These are phyloP conservation scores for Aureobasidium sp. DNA, from an alignment of 2,329 filamentous ascomycete genomes.

Conservation along the genomic window DNA sequence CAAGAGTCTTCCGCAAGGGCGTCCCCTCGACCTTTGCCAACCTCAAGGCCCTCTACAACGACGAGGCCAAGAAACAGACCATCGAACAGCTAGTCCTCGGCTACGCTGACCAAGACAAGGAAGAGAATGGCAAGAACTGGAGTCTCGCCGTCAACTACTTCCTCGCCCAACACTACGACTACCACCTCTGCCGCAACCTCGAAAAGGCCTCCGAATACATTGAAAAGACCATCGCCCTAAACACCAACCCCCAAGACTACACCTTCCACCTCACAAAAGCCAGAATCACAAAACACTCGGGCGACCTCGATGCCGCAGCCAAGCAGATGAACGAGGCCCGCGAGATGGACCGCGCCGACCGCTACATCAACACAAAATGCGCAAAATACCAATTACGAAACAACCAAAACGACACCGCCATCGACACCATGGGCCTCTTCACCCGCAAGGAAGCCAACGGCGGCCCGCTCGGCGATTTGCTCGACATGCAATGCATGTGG, in stretches of 20 bases:
- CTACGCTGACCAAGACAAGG: constrained; percentile 55
- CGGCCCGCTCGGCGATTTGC: constrained; percentile 80
- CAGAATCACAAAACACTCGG: constrained; percentile 85
- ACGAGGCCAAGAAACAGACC: constrained; percentile 67
- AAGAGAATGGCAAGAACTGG: constrained; percentile 52
- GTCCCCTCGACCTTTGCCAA: constrained; percentile 96
- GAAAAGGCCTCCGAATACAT: constrained; percentile 74
- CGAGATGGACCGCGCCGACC: constrained; percentile 77
- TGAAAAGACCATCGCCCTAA: constrained; percentile 72
- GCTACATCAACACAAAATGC: constrained; percentile 97
- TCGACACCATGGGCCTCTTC: constrained; percentile 88
- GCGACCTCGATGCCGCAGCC: constrained; percentile 70
- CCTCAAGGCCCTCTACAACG: constrained; percentile 83
- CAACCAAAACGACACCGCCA: constrained; percentile 76
- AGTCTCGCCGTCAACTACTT: constrained; percentile 81
- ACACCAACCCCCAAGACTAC: constrained; percentile 79
- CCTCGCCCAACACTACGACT: constrained; percentile 95
- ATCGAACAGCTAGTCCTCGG: constrained; percentile 70
- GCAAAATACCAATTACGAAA: constrained; percentile 95
- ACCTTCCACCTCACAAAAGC: constrained; percentile 93
- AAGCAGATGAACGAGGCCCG: constrained; percentile 85
- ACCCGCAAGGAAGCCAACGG: constrained; percentile 84
- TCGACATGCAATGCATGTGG: constrained; percentile 99
- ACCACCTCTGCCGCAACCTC: constrained; percentile 77
- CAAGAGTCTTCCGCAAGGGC: constrained; percentile 80